These are phyloP conservation scores for Nannizziopsis barbatae DNA, from an alignment of 2,329 filamentous ascomycete genomes.

Conservation along the genomic window DNA sequence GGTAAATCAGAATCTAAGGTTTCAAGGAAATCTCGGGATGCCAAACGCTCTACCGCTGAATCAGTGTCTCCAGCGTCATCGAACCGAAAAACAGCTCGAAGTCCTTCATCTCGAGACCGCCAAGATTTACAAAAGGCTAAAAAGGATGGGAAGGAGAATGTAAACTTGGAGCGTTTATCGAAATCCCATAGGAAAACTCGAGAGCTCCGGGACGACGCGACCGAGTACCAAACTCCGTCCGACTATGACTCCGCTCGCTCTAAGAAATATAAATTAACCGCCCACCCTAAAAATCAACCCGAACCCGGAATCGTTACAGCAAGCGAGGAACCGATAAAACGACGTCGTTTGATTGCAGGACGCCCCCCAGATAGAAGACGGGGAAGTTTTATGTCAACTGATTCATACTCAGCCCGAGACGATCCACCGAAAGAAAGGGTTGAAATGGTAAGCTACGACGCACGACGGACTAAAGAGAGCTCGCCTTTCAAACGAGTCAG, in stretches of 20 bases:
- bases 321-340: slow-evolving; percentile 29
- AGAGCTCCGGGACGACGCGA: slow-evolving; percentile 19
- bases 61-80: slow-evolving; percentile 32
- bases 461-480: slow-evolving; percentile 15
- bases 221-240: slow-evolving; percentile 19
- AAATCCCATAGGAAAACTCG: slow-evolving; percentile 18
- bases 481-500: slow-evolving; percentile 32
- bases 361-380: slow-evolving; percentile 28
- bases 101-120: slow-evolving; percentile 22
- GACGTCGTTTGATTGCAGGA: slow-evolving; percentile 33
- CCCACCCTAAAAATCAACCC: slow-evolving; percentile 18
- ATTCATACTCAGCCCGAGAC: slow-evolving; percentile 32
- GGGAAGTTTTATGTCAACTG: slow-evolving; percentile 31
- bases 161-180: slow-evolving; percentile 21
- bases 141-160: slow-evolving; percentile 21
- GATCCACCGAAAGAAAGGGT: slow-evolving; percentile 25
- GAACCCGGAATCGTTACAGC: slow-evolving; percentile 22
- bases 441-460: slow-evolving; percentile 22
- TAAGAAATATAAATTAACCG: slow-evolving; percentile 22
- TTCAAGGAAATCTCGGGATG: slow-evolving; percentile 31
- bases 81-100: slow-evolving; percentile 24
- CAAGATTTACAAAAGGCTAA: slow-evolving; percentile 16
- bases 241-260: slow-evolving; percentile 26
- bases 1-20: slow-evolving; percentile 29
- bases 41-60: slow-evolving; percentile 24